Evolutionary conservation across 768 basidiomycete genomes (phyloP).

Genomic region (Boletus patriciae): DNA sequence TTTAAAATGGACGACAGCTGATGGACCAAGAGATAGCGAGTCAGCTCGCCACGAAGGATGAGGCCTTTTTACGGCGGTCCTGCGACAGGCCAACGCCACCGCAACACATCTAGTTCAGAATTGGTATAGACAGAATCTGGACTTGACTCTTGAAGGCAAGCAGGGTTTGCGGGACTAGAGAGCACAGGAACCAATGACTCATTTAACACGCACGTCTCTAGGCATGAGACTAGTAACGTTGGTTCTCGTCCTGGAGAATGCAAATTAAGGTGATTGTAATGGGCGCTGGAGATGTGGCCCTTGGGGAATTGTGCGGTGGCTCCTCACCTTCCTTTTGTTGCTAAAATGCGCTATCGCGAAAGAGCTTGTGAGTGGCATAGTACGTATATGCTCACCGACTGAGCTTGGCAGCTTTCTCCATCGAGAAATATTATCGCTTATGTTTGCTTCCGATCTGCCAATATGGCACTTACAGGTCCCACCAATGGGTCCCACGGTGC

Average conservation of each 20-base stretch:
- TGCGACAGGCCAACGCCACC: not conserved
- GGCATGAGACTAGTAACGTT: not conserved
- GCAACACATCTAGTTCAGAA: not conserved
- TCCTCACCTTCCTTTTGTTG: not conserved
- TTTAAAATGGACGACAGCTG: not conserved
- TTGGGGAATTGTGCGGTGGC: slow-evolving; percentile 1
- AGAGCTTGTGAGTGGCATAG: not conserved
- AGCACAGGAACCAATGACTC: not conserved
- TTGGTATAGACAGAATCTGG: not conserved
- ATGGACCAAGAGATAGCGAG: not conserved
- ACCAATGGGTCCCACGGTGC: no score
- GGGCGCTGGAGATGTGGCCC: not conserved
- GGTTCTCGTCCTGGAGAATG: not conserved
- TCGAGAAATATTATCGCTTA: not conserved
- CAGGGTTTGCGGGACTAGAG: not conserved
- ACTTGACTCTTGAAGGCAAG: not conserved
- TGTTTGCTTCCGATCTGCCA: not conserved
- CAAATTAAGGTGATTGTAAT: slow-evolving; percentile 3
- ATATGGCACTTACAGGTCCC: no score
- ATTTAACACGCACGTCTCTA: not conserved
- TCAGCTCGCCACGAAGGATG: not conserved
- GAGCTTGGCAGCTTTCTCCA: not conserved
- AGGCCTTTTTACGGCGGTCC: not conserved
- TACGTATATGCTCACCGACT: not conserved
- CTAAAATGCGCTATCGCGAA: not conserved